Conservation (phyloP, 306 rosid species). For the Begonia masoniana region DNA sequence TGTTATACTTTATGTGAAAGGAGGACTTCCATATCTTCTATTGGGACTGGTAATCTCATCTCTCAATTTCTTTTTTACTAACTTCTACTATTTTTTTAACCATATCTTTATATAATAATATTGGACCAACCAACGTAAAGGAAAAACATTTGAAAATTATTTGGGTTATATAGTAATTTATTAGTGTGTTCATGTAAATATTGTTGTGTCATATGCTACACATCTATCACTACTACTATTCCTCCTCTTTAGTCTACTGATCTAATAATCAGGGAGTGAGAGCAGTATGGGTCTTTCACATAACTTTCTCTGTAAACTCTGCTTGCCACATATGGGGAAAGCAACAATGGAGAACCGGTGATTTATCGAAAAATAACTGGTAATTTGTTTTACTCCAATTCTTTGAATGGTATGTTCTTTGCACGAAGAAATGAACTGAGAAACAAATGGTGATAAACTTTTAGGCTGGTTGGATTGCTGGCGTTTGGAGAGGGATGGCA, state of each 20-base stretch:
- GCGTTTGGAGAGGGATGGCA: constrained; percentile 32
- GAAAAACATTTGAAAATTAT: too few species aligned
- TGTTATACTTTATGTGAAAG: constrained; percentile 42
- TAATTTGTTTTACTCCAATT: neutral
- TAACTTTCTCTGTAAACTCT: neutral
- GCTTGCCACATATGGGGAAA: constrained; percentile 2
- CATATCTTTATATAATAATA: too few species aligned
- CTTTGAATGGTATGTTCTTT: neutral
- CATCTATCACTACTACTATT: too few species aligned
- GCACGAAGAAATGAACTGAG: neutral
- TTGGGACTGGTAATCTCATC: constrained; percentile 57
- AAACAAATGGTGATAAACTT: neutral
- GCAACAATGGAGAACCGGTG: constrained; percentile 1
- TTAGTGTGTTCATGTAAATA: too few species aligned
- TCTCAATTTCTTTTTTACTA: neutral
- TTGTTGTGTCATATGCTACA: too few species aligned
- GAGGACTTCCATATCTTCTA: constrained; percentile 74
- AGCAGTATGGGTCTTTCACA: neutral
- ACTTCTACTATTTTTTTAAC: too few species aligned
- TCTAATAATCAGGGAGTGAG: neutral
- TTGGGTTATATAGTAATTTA: too few species aligned
- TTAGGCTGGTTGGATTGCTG: constrained; percentile 76
- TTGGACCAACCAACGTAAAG: too few species aligned
- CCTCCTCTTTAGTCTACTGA: too few species aligned
- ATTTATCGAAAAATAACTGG: constrained; percentile 4